phyloP scores from a whole-genome alignment of 2,329 filamentous ascomycete genomes.

The Stenocarpella maydis region DNA sequence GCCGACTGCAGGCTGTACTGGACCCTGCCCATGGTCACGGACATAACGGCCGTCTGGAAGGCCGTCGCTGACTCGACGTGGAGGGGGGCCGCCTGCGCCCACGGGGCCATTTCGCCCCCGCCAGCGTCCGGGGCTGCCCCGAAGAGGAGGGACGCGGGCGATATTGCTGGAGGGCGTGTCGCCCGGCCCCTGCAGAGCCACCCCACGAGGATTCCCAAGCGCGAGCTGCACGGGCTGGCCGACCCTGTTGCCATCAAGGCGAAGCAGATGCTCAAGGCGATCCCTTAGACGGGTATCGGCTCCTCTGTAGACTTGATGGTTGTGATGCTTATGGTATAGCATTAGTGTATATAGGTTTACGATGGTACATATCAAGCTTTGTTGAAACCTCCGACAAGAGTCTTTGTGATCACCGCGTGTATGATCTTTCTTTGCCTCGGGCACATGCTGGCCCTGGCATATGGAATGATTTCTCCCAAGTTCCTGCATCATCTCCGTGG shows the following conservation, averaged over 20 bases:
- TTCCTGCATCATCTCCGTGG: not conserved
- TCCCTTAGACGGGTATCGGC: not conserved
- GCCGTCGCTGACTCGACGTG: slow-evolving; percentile 51
- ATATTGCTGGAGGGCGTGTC: slow-evolving; percentile 3
- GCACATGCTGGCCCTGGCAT: not conserved
- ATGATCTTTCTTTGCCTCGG: too few relatives aligned
- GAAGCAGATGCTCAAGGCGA: slow-evolving; percentile 28
- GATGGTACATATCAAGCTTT: not conserved
- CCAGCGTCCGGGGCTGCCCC: not conserved
- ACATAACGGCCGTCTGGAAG: slow-evolving; percentile 57
- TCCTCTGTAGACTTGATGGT: not conserved
- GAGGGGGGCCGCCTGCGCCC: slow-evolving; percentile 50
- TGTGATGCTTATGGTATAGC: not conserved
- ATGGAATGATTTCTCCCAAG: not conserved
- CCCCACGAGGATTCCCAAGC: slow-evolving; percentile 1
- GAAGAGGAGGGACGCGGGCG: slow-evolving; percentile 1
- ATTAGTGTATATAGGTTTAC: slow-evolving; percentile 11
- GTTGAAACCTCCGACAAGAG: not conserved
- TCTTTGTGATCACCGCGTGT: not conserved
- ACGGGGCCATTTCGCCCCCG: slow-evolving; percentile 44
- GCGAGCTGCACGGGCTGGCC: not conserved
- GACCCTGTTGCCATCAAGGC: slow-evolving; percentile 4
- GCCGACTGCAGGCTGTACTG: slow-evolving; percentile 61
- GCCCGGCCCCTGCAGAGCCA: not conserved
- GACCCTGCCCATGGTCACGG: slow-evolving; percentile 57